Base-by-base conservation (phyloP, 1,284 basidiomycete genomes). In the Leucoagaricus sp. region DNA sequence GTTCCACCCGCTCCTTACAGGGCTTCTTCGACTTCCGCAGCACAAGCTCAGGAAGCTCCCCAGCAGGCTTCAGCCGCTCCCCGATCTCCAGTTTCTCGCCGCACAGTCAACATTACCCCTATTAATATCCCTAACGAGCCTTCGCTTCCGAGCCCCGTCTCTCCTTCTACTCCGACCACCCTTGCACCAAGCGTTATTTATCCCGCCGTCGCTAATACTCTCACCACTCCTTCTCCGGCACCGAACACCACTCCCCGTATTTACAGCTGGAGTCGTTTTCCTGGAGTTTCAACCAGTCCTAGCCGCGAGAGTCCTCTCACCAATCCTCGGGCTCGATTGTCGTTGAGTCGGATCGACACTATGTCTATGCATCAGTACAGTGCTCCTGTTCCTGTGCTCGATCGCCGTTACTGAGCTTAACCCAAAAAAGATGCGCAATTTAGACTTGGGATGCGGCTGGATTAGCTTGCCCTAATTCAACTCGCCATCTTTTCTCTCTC, bases 261-360 rank as follows among this genome's bases (percentile, higher is more conserved):
- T 40, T 80, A 84, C 55, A 65, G 65, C 9, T 74, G 72, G 58
- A 74, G 73, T 68, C 63, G 64, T 15, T 66, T 67, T 57, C 64
- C 67, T 17, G 53, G 64, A n/a, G 56, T 61, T 12, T 68, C 68
- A 47, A 44, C 55, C 4, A 71, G 60, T 54, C 68, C 72, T 31
- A 63, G 67, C 10, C 63, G 72, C 17, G 67, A 68, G 31, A 69
- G 76, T 8, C 80, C 76, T 13, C 72, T 83, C 49, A 75, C 78
- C 46, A 83, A 81, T 60, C 72, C 77, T 34, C 70, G 64, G 48
- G 79, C 80, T 10, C 77, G 81, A 61, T 73, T 78, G 66, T 80
- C 81, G 19, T 75, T 75, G 47, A 64, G 75, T n/a, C 78, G 75
- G 51, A 72, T 83, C 52, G 73, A 79, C 4, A 57, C 70, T 26